Evolutionary conservation across 148 eudicot genomes (phyloP).

Genomic region (Polygonum aviculare): DNA sequence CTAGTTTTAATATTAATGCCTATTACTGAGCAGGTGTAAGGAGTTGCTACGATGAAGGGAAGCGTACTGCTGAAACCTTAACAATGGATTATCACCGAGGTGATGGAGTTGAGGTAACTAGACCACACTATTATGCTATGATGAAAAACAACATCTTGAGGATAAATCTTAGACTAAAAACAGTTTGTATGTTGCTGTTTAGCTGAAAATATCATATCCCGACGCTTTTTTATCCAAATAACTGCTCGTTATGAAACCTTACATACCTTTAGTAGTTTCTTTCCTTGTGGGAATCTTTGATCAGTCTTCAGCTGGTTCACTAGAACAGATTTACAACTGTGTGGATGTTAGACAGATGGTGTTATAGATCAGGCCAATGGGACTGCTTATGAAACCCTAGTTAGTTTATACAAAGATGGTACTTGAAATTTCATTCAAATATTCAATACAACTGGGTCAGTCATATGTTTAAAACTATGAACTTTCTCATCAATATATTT

Average conservation of each 20-base stretch:
- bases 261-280: background rate
- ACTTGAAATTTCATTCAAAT: background rate
- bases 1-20: background rate
- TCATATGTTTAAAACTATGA: background rate
- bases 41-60: slow-evolving; percentile 87
- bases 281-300: background rate
- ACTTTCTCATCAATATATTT: background rate
- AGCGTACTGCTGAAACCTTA: slow-evolving; percentile 75
- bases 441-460: background rate
- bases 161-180: background rate
- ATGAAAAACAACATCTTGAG: background rate
- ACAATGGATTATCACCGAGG: slow-evolving; percentile 93
- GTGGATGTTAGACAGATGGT: background rate
- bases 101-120: slow-evolving; percentile 63
- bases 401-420: background rate
- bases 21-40: slow-evolving; percentile 42
- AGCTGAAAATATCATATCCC: background rate
- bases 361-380: background rate
- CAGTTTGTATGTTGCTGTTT: background rate
- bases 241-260: background rate
- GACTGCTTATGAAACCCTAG: background rate
- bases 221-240: background rate
- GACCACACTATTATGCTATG: background rate
- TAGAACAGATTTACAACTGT: background rate
- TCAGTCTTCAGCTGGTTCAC: background rate